These are phyloP conservation scores for Leccinum subtestaceum DNA, from an alignment of 768 basidiomycete genomes.

Conservation along the genomic window DNA sequence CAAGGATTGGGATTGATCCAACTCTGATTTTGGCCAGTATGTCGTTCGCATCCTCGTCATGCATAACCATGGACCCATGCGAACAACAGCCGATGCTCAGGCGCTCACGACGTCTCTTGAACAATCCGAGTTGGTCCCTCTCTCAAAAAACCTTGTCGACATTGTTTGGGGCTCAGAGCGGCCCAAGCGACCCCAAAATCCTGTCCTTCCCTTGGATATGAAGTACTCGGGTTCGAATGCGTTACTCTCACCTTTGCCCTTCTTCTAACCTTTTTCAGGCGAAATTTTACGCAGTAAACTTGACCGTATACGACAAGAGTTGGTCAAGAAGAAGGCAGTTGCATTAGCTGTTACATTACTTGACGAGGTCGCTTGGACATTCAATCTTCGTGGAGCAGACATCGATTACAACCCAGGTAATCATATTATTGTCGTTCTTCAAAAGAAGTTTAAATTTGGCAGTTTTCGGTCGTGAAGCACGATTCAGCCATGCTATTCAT, in stretches of 20 bases:
- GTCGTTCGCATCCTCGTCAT: slow-evolving; percentile 16
- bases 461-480: slow-evolving; percentile 79
- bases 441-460: not conserved
- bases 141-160: slow-evolving; percentile 76
- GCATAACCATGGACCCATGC: not conserved
- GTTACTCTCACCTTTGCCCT: not conserved
- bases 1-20: slow-evolving; percentile 81
- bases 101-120: slow-evolving; percentile 55
- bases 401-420: slow-evolving; percentile 82
- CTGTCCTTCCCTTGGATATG: slow-evolving; percentile 65
- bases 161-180: slow-evolving; percentile 66
- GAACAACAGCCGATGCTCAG: slow-evolving; percentile 58
- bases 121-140: slow-evolving; percentile 63
- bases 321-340: slow-evolving; percentile 51
- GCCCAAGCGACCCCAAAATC: slow-evolving; percentile 65
- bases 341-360: slow-evolving; percentile 84
- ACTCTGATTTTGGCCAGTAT: slow-evolving; percentile 66
- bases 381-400: slow-evolving; percentile 89
- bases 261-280: slow-evolving; percentile 36
- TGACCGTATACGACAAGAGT: slow-evolving; percentile 57
- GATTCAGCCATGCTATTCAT: slow-evolving; percentile 65
- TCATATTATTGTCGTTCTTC: not conserved
- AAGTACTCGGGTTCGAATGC: slow-evolving; percentile 62
- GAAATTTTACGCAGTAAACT: slow-evolving; percentile 69
- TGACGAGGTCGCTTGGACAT: slow-evolving; percentile 93